These are phyloP conservation scores for Scedosporium apiospermum DNA, from an alignment of 2,329 filamentous ascomycete species.

Conservation along the genomic window DNA sequence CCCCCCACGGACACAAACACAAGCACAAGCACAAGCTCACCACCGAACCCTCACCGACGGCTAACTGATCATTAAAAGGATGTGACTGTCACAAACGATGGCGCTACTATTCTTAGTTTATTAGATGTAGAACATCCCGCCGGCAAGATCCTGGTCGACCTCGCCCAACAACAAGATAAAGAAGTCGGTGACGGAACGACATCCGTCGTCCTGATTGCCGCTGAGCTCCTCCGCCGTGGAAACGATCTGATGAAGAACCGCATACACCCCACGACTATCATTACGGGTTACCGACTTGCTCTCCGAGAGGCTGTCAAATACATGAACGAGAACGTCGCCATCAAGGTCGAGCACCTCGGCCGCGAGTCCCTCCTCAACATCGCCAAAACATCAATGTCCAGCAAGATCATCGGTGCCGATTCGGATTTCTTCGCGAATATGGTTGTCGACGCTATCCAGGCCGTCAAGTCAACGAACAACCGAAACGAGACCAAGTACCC, in stretches of 20 bases:
- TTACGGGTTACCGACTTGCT: constrained; percentile 93
- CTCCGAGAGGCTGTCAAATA: constrained; percentile 95
- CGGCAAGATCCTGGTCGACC: constrained; percentile 94
- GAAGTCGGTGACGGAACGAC: constrained; percentile 98
- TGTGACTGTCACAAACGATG: constrained; percentile 98
- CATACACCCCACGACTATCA: constrained; percentile 99
- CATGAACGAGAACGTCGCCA: constrained; percentile 96
- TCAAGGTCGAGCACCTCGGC: constrained; percentile 85
- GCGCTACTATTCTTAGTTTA: constrained; percentile 89
- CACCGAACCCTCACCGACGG: constrained; percentile 9
- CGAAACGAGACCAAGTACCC: constrained; percentile 90
- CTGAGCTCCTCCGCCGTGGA: constrained; percentile 82
- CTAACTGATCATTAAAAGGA: constrained; percentile 48
- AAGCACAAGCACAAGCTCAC: no score
- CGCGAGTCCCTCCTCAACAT: constrained; percentile 88
- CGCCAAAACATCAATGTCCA: constrained; percentile 98
- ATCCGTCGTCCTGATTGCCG: constrained; percentile 92
- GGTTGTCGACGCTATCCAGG: constrained; percentile 92
- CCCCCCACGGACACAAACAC: constrained; percentile 7
- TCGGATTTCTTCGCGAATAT: constrained; percentile 96
- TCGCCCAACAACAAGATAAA: constrained; percentile 97
- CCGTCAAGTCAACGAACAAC: constrained; percentile 89
- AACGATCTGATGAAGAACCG: constrained; percentile 99
- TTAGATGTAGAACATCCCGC: constrained; percentile 97
- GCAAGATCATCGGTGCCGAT: constrained; percentile 95